Evolutionary conservation across 768 basidiomycete species (phyloP).

Genomic region (Tubosaeta sp.): DNA sequence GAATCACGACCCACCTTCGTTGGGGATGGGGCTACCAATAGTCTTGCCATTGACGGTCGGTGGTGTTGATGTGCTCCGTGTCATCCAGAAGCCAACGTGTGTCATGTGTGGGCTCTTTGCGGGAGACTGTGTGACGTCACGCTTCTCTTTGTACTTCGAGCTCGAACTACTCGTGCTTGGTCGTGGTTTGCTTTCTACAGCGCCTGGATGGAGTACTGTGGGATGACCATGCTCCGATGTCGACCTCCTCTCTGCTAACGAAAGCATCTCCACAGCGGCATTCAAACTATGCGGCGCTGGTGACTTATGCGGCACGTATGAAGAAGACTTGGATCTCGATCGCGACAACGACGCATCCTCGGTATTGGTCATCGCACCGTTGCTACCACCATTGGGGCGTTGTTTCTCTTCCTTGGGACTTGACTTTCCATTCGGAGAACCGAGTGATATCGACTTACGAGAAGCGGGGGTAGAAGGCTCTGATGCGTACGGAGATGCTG

Average conservation of each 20-base stretch:
- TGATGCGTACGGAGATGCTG: slow-evolving; percentile 63
- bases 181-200: slow-evolving; percentile 26
- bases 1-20: slow-evolving; percentile 49
- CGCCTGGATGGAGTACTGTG: slow-evolving; percentile 13
- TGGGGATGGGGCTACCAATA: slow-evolving; percentile 66
- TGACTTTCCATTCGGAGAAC: slow-evolving; percentile 32
- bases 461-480: slow-evolving; percentile 59
- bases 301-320: slow-evolving; percentile 50
- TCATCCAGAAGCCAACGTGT: slow-evolving; percentile 31
- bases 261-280: slow-evolving; percentile 66
- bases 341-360: slow-evolving; percentile 43
- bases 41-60: slow-evolving; percentile 56
- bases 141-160: slow-evolving; percentile 28
- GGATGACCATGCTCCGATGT: slow-evolving; percentile 26
- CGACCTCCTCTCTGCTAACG: slow-evolving; percentile 28
- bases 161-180: slow-evolving; percentile 30
- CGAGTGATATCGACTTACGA: slow-evolving; percentile 37
- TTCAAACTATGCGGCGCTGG: slow-evolving; percentile 66
- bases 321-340: slow-evolving; percentile 48
- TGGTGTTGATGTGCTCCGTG: slow-evolving; percentile 33
- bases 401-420: slow-evolving; percentile 33
- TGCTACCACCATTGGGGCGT: slow-evolving; percentile 24
- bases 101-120: slow-evolving; percentile 40
- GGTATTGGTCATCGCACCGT: slow-evolving; percentile 23
- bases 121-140: slow-evolving; percentile 40